Conservation (phyloP, 2,329 filamentous ascomycete species). For the Microsporum canis region DNA sequence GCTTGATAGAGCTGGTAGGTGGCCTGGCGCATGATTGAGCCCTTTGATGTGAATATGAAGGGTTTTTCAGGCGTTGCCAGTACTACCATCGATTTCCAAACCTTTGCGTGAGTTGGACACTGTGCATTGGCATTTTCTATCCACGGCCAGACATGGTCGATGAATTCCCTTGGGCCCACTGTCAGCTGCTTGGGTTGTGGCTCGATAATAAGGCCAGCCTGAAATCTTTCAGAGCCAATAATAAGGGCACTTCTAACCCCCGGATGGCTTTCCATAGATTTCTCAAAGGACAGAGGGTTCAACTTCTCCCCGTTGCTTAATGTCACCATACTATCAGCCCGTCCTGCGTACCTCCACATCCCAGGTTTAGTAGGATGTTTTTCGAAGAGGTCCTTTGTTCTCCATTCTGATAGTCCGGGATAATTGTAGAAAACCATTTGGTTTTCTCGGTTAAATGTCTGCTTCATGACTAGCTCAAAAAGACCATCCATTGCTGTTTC, state of each 20-base stretch:
- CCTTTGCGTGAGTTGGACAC: neutral
- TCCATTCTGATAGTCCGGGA: neutral
- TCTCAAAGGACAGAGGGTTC: neutral
- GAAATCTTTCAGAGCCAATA: neutral
- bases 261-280: neutral
- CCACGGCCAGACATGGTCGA: neutral
- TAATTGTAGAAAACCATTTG: neutral
- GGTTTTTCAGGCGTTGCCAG: neutral
- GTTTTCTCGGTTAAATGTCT: neutral
- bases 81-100: neutral
- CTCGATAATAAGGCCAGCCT: neutral
- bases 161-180: too few species aligned
- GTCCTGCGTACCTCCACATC: neutral
- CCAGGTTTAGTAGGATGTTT: neutral
- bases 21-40: neutral
- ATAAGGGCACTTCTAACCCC: neutral
- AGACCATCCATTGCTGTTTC: neutral
- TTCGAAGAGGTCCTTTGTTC: neutral
- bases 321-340: neutral
- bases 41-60: neutral
- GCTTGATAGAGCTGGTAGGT: neutral
- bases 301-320: constrained; percentile 1
- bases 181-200: too few species aligned
- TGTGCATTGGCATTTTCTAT: neutral
- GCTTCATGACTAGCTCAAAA: neutral